Conservation (phyloP, 2,329 filamentous ascomycete genomes). For the Exophiala spinifera region DNA sequence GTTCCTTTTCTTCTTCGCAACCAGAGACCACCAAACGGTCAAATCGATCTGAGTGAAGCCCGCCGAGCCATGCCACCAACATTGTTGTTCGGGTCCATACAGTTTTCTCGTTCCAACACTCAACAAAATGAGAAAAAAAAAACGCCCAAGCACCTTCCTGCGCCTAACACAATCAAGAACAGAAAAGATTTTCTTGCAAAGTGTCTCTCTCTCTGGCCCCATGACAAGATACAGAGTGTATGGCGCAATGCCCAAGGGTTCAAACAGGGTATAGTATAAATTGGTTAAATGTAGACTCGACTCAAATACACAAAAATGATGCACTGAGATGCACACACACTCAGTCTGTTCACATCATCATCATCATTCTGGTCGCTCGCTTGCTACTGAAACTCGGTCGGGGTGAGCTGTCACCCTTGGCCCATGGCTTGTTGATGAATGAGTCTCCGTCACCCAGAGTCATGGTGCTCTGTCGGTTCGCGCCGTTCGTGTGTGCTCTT, state of each 20-base stretch:
- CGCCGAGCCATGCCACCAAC: too few relatives aligned
- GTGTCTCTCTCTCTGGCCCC: not conserved
- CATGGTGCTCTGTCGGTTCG: conserved; percentile 24
- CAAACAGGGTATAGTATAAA: not conserved
- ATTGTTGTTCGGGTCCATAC: too few relatives aligned
- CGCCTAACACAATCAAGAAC: not conserved
- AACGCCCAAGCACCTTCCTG: not conserved
- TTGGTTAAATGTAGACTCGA: not conserved
- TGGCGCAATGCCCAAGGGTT: too few relatives aligned
- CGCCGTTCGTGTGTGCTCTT: conserved; percentile 8
- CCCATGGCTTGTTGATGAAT: conserved; percentile 26
- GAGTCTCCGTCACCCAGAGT: conserved; percentile 17
- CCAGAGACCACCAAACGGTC: too few relatives aligned
- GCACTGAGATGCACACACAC: not conserved
- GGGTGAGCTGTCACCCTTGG: conserved; percentile 23
- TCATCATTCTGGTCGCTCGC: conserved; percentile 31
- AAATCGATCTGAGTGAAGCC: too few relatives aligned
- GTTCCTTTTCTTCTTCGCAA: too few relatives aligned
- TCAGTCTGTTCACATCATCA: conserved; percentile 28
- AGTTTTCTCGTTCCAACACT: not conserved
- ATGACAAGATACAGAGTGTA: not conserved
- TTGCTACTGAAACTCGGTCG: conserved; percentile 30
- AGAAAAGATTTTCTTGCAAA: too few relatives aligned
- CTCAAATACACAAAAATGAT: not conserved
- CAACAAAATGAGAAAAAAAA: not conserved